Conservation (phyloP, 306 rosid genomes). For the Gastrolobium villosum region DNA sequence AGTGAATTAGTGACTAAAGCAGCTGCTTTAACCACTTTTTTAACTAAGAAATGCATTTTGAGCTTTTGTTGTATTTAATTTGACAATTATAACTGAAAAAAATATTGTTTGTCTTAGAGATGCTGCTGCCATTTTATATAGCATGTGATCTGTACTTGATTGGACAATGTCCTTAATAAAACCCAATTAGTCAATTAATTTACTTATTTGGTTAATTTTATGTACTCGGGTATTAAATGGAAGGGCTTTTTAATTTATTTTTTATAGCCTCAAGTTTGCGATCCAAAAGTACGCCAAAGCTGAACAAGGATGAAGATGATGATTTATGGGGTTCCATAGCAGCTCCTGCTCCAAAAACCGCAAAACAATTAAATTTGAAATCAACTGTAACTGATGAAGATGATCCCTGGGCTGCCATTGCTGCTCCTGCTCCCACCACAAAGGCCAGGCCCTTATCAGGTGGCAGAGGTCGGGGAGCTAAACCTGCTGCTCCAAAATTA, state of each 20-base stretch:
- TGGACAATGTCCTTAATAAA: neutral
- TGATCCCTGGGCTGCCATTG: constrained; percentile 99
- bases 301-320: constrained; percentile 68
- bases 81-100: constrained; percentile 3
- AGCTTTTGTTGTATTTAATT: constrained; percentile 32
- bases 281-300: constrained; percentile 63
- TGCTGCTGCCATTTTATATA: constrained; percentile 11
- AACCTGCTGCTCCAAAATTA: constrained; percentile 78
- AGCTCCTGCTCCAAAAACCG: constrained; percentile 86
- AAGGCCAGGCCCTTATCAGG: constrained; percentile 79
- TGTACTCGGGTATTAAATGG: constrained; percentile 20
- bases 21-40: constrained; percentile 1
- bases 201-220: constrained; percentile 36
- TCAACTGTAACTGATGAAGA: constrained; percentile 62
- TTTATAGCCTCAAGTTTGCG: constrained; percentile 63
- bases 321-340: constrained; percentile 97
- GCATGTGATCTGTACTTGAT: constrained; percentile 24
- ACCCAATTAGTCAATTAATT: constrained; percentile 3
- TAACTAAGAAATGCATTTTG: constrained; percentile 37
- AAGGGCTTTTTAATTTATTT: constrained; percentile 15
- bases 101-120: neutral
- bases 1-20: constrained; percentile 8
- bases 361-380: constrained; percentile 71
- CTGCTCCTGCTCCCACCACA: constrained; percentile 92
- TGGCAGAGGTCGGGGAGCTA: constrained; percentile 83